These are phyloP conservation scores for Exserohilum turcica DNA, from an alignment of 2,329 filamentous ascomycete genomes.

Conservation along the genomic window DNA sequence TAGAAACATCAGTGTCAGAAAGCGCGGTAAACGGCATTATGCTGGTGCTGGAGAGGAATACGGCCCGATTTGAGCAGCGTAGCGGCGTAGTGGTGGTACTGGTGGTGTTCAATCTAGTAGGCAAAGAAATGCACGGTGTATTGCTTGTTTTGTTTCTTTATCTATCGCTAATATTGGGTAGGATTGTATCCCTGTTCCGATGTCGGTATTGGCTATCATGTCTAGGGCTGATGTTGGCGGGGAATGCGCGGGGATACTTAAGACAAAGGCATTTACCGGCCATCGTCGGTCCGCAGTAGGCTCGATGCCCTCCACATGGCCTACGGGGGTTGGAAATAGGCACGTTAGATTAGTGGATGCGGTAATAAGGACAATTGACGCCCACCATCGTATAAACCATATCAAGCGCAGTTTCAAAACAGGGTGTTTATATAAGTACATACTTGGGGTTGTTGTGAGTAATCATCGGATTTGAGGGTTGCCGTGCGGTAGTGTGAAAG, in stretches of 20 bases:
- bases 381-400: too few relatives aligned
- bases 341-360: background rate
- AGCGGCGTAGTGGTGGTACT: too few relatives aligned
- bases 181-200: background rate
- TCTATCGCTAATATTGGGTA: background rate
- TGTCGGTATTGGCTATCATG: background rate
- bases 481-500: too few relatives aligned
- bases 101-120: too few relatives aligned
- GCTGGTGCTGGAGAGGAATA: background rate
- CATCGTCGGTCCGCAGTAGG: background rate
- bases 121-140: background rate
- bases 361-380: too few relatives aligned
- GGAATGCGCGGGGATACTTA: too few relatives aligned
- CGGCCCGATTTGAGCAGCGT: background rate
- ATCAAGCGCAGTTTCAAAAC: too few relatives aligned
- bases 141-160: background rate
- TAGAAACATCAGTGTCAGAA: constrained; percentile 30
- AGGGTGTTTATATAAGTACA: too few relatives aligned
- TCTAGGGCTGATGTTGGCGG: background rate
- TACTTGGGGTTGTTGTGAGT: too few relatives aligned
- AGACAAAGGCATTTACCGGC: background rate
- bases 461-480: too few relatives aligned
- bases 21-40: constrained; percentile 22
- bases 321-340: too few relatives aligned
- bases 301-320: background rate